These are phyloP conservation scores for Arthrinium puccinioides DNA, from an alignment of 2,329 filamentous ascomycete genomes.

Conservation along the genomic window DNA sequence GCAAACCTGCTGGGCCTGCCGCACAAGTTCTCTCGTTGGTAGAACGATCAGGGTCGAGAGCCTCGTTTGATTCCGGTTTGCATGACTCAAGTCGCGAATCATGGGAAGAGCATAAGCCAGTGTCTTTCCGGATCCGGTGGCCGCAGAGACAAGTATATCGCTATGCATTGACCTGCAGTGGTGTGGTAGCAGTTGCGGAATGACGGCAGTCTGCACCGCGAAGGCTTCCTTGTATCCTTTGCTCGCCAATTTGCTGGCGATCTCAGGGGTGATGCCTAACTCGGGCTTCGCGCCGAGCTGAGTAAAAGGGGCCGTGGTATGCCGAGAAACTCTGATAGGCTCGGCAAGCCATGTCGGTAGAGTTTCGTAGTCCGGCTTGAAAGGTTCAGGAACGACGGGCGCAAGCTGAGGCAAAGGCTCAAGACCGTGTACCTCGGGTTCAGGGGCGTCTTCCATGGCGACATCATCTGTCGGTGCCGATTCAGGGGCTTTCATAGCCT, in stretches of 20 bases:
- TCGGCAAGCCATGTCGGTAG: conserved; percentile 75
- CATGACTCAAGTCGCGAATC: conserved; percentile 64
- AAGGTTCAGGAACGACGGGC: conserved; percentile 46
- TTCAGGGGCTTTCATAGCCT: conserved; percentile 42
- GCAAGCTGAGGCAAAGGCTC: conserved; percentile 76
- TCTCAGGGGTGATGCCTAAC: conserved; percentile 54
- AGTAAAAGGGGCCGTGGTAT: conserved; percentile 53
- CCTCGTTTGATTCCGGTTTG: conserved; percentile 46
- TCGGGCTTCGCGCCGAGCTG: conserved; percentile 31
- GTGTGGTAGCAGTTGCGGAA: conserved; percentile 69
- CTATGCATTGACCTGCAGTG: conserved; percentile 53
- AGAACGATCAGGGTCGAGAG: conserved; percentile 79
- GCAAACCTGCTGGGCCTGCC: conserved; percentile 73
- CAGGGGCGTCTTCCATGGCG: conserved; percentile 13
- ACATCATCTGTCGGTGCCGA: conserved; percentile 15
- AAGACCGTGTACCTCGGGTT: conserved; percentile 54
- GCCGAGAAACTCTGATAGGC: conserved; percentile 61
- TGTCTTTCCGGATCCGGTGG: conserved; percentile 94
- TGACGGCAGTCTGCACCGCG: conserved; percentile 70
- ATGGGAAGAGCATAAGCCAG: conserved; percentile 85
- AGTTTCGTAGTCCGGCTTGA: conserved; percentile 64
- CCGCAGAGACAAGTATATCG: conserved; percentile 84
- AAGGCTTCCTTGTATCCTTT: conserved; percentile 67
- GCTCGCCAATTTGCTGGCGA: conserved; percentile 55
- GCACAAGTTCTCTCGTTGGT: conserved; percentile 83